Percentiles rank a stretch among this genome's conserved stretches.
phyloP scores from a whole-genome alignment of 805 yeast species.

The Saccharomycopsis sp. region DNA sequence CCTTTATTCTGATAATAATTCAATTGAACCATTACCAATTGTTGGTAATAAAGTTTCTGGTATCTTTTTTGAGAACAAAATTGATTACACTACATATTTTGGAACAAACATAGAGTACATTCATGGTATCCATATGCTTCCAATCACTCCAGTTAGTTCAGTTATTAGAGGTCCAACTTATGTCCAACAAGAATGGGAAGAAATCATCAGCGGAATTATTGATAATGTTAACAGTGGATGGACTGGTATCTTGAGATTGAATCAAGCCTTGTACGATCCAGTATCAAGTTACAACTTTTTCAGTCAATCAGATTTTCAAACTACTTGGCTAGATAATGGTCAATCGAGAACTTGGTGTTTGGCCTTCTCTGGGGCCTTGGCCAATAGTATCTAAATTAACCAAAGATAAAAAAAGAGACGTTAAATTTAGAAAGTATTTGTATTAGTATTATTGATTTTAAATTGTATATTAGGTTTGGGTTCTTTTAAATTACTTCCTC shows the following conservation, averaged over 20 bases:
- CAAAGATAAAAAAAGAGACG: too few relatives aligned
- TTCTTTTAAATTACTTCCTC: too few relatives aligned
- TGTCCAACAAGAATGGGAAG: conserved; percentile 56
- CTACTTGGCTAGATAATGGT: conserved; percentile 64
- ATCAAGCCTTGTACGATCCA: conserved; percentile 72
- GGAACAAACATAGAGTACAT: conserved; percentile 55
- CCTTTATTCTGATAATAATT: conserved; percentile 41
- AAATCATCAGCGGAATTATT: conserved; percentile 35
- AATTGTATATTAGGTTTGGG: too few relatives aligned
- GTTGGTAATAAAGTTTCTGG: conserved; percentile 59
- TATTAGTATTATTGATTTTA: too few relatives aligned
- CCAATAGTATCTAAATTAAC: conserved; percentile 10
- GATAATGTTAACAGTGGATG: conserved; percentile 47
- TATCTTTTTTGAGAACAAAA: conserved; percentile 62
- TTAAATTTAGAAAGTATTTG: too few relatives aligned
- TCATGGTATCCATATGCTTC: conserved; percentile 77
- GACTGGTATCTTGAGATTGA: conserved; percentile 59
- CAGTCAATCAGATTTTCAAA: conserved; percentile 43
- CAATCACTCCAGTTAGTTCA: conserved; percentile 56
- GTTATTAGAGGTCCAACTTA: conserved; percentile 45
- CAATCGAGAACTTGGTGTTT: conserved; percentile 88
- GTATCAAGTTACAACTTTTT: conserved; percentile 54
- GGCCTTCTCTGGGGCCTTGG: conserved; percentile 52
- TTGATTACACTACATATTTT: conserved; percentile 67
- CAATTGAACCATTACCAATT: conserved; percentile 43